Evolutionary conservation across 176 grass and related monocot genomes (phyloP).

Genomic region (Oryza rufipogon): DNA sequence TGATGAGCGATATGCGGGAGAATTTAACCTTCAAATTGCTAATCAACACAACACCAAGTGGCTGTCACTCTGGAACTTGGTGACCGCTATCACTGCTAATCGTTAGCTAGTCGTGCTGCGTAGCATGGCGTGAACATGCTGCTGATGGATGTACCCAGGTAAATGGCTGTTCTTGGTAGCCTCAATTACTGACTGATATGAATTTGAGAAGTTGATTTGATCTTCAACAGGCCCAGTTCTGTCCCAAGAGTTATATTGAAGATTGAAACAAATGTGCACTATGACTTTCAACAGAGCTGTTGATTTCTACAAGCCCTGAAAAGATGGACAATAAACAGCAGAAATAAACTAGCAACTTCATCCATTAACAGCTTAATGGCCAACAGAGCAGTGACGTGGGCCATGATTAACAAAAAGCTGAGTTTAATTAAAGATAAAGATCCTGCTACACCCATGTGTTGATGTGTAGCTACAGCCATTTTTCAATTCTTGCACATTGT

Average conservation of each 20-base stretch:
- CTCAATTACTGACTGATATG: background rate
- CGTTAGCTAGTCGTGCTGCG: background rate
- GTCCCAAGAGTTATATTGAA: background rate
- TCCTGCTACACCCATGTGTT: background rate
- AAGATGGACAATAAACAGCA: background rate
- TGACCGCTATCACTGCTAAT: background rate
- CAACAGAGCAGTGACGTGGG: background rate
- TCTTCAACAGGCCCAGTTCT: background rate
- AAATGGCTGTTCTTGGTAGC: background rate
- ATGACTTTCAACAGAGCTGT: background rate
- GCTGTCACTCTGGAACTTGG: background rate
- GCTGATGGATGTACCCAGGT: background rate
- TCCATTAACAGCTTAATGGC: background rate
- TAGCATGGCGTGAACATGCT: background rate
- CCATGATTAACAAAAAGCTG: background rate
- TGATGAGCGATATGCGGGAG: background rate
- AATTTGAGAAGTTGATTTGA: background rate
- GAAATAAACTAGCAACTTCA: conserved; percentile 4
- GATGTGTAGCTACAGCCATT: background rate
- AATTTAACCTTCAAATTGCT: background rate
- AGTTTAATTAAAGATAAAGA: background rate
- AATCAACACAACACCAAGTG: background rate
- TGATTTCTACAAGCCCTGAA: conserved; percentile 24
- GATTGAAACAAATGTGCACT: background rate
- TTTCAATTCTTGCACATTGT: background rate